Evolutionary conservation across 2,329 filamentous ascomycete species (phyloP).

Genomic region (Beauveria bassiana): DNA sequence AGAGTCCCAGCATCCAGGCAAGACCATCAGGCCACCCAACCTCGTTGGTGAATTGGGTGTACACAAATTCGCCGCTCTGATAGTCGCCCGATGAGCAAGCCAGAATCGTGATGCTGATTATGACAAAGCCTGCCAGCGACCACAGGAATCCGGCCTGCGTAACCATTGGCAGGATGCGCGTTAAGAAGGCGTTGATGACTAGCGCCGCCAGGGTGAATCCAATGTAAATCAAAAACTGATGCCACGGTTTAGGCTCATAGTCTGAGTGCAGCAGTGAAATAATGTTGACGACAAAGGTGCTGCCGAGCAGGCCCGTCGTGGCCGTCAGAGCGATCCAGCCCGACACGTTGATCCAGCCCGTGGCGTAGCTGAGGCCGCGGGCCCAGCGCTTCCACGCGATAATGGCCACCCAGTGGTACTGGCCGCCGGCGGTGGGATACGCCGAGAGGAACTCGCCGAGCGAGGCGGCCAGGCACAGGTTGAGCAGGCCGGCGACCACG

Average conservation of each 20-base stretch:
- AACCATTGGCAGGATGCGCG: conserved; percentile 49
- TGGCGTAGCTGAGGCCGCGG: conserved; percentile 59
- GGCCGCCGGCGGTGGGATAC: conserved; percentile 51
- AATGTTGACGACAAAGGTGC: conserved; percentile 57
- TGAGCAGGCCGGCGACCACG: conserved; percentile 55
- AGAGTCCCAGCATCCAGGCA: conserved; percentile 46
- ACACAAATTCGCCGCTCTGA: conserved; percentile 57
- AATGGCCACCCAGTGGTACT: conserved; percentile 67
- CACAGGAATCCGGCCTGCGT: conserved; percentile 65
- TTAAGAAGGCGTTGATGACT: conserved; percentile 56
- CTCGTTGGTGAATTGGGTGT: conserved; percentile 58
- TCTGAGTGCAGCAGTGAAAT: conserved; percentile 52
- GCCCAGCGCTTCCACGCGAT: conserved; percentile 53
- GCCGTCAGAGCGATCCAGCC: conserved; percentile 65
- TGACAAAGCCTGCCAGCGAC: conserved; percentile 59
- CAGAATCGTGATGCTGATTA: conserved; percentile 63
- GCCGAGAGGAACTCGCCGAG: conserved; percentile 65
- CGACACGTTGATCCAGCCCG: conserved; percentile 66
- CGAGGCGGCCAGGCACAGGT: conserved; percentile 59
- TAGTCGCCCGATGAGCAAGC: conserved; percentile 59
- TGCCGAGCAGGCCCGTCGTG: conserved; percentile 59
- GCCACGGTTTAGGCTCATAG: conserved; percentile 55
- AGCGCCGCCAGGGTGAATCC: conserved; percentile 55
- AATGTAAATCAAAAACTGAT: conserved; percentile 67
- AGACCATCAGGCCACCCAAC: conserved; percentile 64